Conservation (phyloP, 306 rosid species). For the Dryas alaskensis region DNA sequence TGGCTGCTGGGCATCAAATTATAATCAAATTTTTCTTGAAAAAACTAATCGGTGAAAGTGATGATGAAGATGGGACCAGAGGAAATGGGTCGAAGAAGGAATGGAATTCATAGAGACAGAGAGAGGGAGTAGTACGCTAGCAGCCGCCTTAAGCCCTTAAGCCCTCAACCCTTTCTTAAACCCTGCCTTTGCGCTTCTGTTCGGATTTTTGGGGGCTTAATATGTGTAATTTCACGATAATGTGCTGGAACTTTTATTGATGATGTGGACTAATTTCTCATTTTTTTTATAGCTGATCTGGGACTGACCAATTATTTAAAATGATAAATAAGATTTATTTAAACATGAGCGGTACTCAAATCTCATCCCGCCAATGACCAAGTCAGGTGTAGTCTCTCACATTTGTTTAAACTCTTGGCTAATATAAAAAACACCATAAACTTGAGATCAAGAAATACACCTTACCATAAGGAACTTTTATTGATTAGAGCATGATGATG, state of each 20-base stretch:
- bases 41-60: background rate
- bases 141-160: slow-evolving; percentile 48
- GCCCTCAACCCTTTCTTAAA: slow-evolving; percentile 34
- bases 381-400: too few species aligned
- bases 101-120: slow-evolving; percentile 27
- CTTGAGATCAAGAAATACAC: too few species aligned
- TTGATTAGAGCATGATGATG: too few species aligned
- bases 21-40: background rate
- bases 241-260: background rate
- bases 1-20: slow-evolving; percentile 48
- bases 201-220: background rate
- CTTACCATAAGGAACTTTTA: too few species aligned
- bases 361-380: too few species aligned
- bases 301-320: too few species aligned
- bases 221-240: background rate
- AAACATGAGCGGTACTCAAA: too few species aligned
- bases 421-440: too few species aligned
- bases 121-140: background rate
- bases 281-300: too few species aligned
- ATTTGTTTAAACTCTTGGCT: too few species aligned
- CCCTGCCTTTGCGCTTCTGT: slow-evolving; percentile 13
- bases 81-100: slow-evolving; percentile 8
- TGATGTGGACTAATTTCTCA: too few species aligned
- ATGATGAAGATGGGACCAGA: background rate
- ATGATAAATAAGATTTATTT: too few species aligned